phyloP scores from a whole-genome alignment of 441 rosid species.

The Populus hybrid region DNA sequence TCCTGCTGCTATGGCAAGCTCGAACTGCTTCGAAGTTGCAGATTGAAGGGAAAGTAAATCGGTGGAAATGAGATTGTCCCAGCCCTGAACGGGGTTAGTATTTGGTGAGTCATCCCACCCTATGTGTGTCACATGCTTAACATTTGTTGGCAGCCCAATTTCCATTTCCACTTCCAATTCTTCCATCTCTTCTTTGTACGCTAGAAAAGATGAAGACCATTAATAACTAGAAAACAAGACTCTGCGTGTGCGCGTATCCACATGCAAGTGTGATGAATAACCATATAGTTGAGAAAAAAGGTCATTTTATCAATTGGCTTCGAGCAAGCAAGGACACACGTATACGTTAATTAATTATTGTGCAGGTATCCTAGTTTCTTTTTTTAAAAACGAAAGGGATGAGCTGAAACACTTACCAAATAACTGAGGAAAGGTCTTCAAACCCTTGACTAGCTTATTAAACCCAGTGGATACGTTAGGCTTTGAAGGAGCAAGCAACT shows the following conservation, averaged over 20 bases:
- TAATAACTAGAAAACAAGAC: background rate
- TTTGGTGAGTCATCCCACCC: slow-evolving; percentile 57
- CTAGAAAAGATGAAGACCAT: slow-evolving; percentile 21
- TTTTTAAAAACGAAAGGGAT: no score
- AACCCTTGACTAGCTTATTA: slow-evolving; percentile 56
- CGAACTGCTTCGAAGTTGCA: slow-evolving; percentile 23
- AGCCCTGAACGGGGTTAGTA: slow-evolving; percentile 25
- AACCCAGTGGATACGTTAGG: slow-evolving; percentile 69
- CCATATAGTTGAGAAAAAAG: no score
- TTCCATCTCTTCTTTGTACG: slow-evolving; percentile 58
- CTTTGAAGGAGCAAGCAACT: slow-evolving; percentile 41
- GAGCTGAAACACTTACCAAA: slow-evolving; percentile 40
- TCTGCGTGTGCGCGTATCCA: background rate
- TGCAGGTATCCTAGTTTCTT: no score
- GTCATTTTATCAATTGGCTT: no score
- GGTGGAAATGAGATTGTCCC: slow-evolving; percentile 45
- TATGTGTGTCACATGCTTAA: slow-evolving; percentile 88
- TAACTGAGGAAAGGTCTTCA: slow-evolving; percentile 70
- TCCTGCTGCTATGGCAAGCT: slow-evolving; percentile 26
- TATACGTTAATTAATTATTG: no score
- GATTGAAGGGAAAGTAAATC: slow-evolving; percentile 26
- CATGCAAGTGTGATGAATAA: no score
- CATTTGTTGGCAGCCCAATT: slow-evolving; percentile 87
- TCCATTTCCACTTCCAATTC: slow-evolving; percentile 59
- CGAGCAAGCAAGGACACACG: no score